Base-by-base conservation (phyloP, 768 basidiomycete genomes). In the Lactarius indigo region DNA sequence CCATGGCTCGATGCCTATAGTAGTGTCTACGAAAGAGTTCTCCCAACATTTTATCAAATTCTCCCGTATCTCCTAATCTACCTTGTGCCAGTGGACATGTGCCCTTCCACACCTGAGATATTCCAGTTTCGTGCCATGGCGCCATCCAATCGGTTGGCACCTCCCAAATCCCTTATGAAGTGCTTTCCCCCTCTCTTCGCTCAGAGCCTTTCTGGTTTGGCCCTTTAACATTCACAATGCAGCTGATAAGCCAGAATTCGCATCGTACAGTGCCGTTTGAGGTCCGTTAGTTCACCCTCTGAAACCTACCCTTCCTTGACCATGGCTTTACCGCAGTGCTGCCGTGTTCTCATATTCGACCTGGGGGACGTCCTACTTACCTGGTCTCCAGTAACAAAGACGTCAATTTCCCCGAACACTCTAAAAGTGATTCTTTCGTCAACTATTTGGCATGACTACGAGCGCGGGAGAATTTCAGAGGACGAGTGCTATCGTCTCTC, bases 321-420 rank as follows among this genome's bases (percentile, higher is more conserved):
- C 39, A 70, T 69, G 70, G 41, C 64, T n/a, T 44, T 47, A 3
- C 52, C 64, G 1, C 64, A 68, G 12, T 61, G 64, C 20, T 71
- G 68, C 47, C 58, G 67, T 13, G 73, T 80, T 8, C 74, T 84
- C 69, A 79, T 85, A 68, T 80, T 84, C 70, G 84, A 85, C 73
- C 73, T 85, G 18, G 83, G 84, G n/a, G 84, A 84, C 68, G 84
- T 85, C 26, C 76, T 85, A 30, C 84, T 86, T 72, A 77, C 76
- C 44, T 86, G 84, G 84, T 84, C 82, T 5, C 71, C 81, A 1
- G 68, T 77, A 1, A 82, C 82, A 0, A 78, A 76, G 55, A 82
- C 81, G 6, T 73, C 74, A 44, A 78, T 84, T 61, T 77, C 82
- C 8, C 73, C 82, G 1, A 77, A 74, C 59, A 76, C 72, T 0